phyloP scores from a whole-genome alignment of 768 basidiomycete genomes.

The Kwoniella mangroviensis region DNA sequence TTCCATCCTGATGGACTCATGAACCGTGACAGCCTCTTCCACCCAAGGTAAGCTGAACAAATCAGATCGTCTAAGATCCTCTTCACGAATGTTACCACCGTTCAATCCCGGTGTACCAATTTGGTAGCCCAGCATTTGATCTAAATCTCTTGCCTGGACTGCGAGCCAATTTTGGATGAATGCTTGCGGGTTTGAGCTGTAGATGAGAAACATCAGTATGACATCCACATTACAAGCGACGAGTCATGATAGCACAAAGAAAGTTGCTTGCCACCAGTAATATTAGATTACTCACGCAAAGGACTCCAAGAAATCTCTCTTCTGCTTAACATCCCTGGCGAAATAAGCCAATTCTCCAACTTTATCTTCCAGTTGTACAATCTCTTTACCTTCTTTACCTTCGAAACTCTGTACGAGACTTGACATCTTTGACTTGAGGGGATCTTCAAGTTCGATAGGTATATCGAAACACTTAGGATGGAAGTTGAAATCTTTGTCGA shows the following conservation, averaged over 20 bases:
- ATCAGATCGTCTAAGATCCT: conserved; percentile 84
- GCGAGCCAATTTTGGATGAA: conserved; percentile 88
- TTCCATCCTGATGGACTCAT: conserved; percentile 75
- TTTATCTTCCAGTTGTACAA: conserved; percentile 84
- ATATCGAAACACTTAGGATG: conserved; percentile 81
- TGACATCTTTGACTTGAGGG: conserved; percentile 72
- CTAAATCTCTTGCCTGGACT: conserved; percentile 88
- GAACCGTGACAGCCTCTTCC: conserved; percentile 76
- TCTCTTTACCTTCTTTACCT: conserved; percentile 71
- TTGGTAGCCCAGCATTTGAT: conserved; percentile 80
- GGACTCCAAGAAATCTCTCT: conserved; percentile 79
- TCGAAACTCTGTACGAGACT: conserved; percentile 70
- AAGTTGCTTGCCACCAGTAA: too few relatives aligned
- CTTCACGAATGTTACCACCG: conserved; percentile 68
- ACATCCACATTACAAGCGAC: too few relatives aligned
- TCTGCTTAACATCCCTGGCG: conserved; percentile 82
- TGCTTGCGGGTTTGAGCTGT: conserved; percentile 65
- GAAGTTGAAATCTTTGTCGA: conserved; percentile 64
- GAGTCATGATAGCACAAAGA: too few relatives aligned
- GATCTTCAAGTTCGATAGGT: conserved; percentile 85
- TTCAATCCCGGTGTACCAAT: conserved; percentile 64
- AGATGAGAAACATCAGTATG: too few relatives aligned
- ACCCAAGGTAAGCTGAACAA: conserved; percentile 94
- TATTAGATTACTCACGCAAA: conserved; percentile 73
- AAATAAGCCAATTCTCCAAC: conserved; percentile 84